Percentiles rank a stretch among this genome's conserved stretches.
Evolutionary conservation across 345 rosid species (phyloP).

Genomic region (Rhodamnia rubescens): DNA sequence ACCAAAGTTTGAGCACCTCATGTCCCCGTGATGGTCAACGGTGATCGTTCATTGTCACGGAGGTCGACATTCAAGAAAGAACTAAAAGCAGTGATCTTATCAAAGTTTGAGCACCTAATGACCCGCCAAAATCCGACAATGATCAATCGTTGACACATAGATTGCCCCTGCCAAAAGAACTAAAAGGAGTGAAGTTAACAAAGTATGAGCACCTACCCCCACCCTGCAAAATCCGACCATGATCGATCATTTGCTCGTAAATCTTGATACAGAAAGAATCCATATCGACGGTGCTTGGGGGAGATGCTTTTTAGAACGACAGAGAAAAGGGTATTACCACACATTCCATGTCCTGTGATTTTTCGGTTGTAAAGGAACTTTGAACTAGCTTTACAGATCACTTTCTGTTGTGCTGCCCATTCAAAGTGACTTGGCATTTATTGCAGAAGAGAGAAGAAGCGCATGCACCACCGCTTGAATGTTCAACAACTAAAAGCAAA

Average conservation of each 20-base stretch:
- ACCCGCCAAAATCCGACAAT: not conserved
- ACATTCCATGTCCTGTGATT: not conserved
- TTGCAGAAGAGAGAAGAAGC: not conserved
- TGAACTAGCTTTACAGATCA: not conserved
- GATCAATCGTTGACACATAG: not conserved
- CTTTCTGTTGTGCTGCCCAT: not conserved
- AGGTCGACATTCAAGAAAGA: not conserved
- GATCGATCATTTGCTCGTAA: not conserved
- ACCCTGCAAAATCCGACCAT: not conserved
- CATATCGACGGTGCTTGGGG: not conserved
- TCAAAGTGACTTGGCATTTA: not conserved
- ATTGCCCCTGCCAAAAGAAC: not conserved
- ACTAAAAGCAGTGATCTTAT: not conserved
- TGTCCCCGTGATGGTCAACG: not conserved
- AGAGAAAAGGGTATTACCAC: not conserved
- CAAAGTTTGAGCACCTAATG: not conserved
- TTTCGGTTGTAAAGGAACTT: not conserved
- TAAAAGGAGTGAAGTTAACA: not conserved
- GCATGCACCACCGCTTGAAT: not conserved
- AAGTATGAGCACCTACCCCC: not conserved
- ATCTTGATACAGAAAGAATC: not conserved
- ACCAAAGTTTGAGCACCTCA: not conserved
- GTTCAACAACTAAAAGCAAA: not conserved
- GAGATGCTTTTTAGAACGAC: not conserved
- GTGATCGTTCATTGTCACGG: not conserved